These are phyloP conservation scores for Cladophialophora immunda DNA, from an alignment of 2,329 filamentous ascomycete species.

Conservation along the genomic window DNA sequence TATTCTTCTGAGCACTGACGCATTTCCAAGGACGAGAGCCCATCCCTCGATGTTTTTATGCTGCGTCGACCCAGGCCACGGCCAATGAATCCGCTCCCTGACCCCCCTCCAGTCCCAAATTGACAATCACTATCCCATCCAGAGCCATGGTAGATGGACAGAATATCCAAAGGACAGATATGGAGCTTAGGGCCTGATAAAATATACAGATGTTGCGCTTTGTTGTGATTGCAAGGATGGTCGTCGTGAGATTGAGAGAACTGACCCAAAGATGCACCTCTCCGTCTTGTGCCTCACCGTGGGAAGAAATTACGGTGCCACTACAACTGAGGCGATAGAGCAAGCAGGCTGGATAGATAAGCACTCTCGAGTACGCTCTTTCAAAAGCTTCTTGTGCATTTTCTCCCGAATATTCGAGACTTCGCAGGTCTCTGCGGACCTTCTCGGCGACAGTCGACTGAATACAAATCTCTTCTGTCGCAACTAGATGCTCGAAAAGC, in stretches of 20 bases:
- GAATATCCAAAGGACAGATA: neutral
- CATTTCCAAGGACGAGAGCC: neutral
- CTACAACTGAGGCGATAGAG: neutral
- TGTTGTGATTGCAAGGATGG: neutral
- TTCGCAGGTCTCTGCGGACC: neutral
- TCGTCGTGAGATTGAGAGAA: neutral
- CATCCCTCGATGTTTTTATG: neutral
- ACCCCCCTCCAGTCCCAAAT: conserved; percentile 3
- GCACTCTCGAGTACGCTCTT: too few relatives aligned
- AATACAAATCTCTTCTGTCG: neutral
- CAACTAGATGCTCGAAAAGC: too few relatives aligned
- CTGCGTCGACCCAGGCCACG: neutral
- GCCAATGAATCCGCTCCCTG: neutral
- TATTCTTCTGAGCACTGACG: neutral
- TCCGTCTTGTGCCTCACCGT: neutral
- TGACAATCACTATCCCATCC: neutral
- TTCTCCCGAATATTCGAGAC: neutral
- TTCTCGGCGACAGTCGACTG: neutral
- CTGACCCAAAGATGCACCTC: neutral
- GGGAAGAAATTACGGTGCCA: neutral
- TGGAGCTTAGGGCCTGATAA: too few relatives aligned
- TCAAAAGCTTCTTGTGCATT: too few relatives aligned
- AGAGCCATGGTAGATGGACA: neutral
- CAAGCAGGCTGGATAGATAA: neutral
- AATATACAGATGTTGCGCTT: neutral